Percentiles rank a stretch among this genome's conserved stretches.
phyloP scores from a whole-genome alignment of 495 filamentous ascomycete genomes.

The Penicillium dipodomyicola region DNA sequence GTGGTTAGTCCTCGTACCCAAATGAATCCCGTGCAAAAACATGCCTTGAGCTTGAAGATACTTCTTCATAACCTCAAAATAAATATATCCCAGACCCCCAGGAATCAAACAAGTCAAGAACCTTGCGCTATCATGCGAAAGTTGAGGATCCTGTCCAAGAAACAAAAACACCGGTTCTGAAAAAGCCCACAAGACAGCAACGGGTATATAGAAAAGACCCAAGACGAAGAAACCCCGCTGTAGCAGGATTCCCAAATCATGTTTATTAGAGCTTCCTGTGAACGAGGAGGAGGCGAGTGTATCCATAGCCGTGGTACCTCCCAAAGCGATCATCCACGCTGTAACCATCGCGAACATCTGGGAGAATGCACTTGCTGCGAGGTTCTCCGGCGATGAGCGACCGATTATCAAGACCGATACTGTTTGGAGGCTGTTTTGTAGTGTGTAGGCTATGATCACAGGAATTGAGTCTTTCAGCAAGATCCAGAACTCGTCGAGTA shows the following conservation, averaged over 20 bases:
- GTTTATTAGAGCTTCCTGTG: slow-evolving; percentile 77
- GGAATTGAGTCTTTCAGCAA: slow-evolving; percentile 69
- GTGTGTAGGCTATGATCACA: slow-evolving; percentile 82
- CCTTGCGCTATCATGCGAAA: slow-evolving; percentile 69
- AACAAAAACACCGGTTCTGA: slow-evolving; percentile 73
- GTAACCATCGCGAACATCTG: slow-evolving; percentile 95
- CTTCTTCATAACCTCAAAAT: slow-evolving; percentile 91
- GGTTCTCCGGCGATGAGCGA: slow-evolving; percentile 72
- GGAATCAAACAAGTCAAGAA: slow-evolving; percentile 80
- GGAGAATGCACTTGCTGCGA: slow-evolving; percentile 82
- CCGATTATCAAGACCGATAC: slow-evolving; percentile 82
- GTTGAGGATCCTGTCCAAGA: slow-evolving; percentile 75
- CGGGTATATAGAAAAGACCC: slow-evolving; percentile 69
- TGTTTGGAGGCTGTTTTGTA: slow-evolving; percentile 88
- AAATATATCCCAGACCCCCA: slow-evolving; percentile 85
- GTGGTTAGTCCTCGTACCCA: neutral
- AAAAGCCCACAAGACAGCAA: slow-evolving; percentile 72
- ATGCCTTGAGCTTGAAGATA: slow-evolving; percentile 85
- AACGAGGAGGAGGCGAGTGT: slow-evolving; percentile 85
- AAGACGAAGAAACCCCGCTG: slow-evolving; percentile 79
- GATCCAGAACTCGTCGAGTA: slow-evolving; percentile 64
- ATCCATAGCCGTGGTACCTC: slow-evolving; percentile 89
- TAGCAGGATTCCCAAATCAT: slow-evolving; percentile 78
- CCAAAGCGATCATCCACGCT: slow-evolving; percentile 85
- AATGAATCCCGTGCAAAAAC: neutral